phyloP scores from a whole-genome alignment of 192 early-diverging fungal genomes.

The Mycoemilia scoparia region DNA sequence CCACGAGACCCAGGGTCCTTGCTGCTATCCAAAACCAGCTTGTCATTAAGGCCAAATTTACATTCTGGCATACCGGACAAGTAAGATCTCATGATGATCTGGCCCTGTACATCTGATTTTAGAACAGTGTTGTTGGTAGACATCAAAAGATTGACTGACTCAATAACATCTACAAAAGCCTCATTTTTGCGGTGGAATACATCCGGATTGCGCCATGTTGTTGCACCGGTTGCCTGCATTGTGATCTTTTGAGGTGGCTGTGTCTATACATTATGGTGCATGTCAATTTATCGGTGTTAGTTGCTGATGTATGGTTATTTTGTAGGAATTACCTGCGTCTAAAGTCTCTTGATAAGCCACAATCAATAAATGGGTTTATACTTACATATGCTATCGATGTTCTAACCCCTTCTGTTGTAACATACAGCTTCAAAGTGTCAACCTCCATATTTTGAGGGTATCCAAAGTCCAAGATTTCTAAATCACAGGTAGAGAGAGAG shows the following conservation, averaged over 20 bases:
- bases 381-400: constrained; percentile 36
- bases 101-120: constrained; percentile 73
- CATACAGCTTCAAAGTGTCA: constrained; percentile 68
- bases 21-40: constrained; percentile 70
- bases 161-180: constrained; percentile 97
- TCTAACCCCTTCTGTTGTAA: constrained; percentile 70
- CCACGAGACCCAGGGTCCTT: constrained; percentile 5
- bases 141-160: constrained; percentile 84
- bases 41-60: constrained; percentile 94
- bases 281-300: neutral
- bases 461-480: constrained; percentile 76
- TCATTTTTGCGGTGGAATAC: constrained; percentile 97
- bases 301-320: neutral
- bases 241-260: constrained; percentile 60
- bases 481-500: too few relatives aligned
- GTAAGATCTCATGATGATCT: constrained; percentile 86
- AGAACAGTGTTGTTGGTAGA: constrained; percentile 76
- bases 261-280: constrained; percentile 1
- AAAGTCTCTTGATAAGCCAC: neutral
- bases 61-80: constrained; percentile 95
- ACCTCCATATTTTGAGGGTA: constrained; percentile 75
- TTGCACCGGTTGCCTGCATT: constrained; percentile 90
- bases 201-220: constrained; percentile 80
- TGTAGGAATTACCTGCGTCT: too few relatives aligned
- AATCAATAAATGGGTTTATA: too few relatives aligned